Base-by-base conservation (phyloP, 2,329 filamentous ascomycete genomes). In the Colletotrichum somersetense region DNA sequence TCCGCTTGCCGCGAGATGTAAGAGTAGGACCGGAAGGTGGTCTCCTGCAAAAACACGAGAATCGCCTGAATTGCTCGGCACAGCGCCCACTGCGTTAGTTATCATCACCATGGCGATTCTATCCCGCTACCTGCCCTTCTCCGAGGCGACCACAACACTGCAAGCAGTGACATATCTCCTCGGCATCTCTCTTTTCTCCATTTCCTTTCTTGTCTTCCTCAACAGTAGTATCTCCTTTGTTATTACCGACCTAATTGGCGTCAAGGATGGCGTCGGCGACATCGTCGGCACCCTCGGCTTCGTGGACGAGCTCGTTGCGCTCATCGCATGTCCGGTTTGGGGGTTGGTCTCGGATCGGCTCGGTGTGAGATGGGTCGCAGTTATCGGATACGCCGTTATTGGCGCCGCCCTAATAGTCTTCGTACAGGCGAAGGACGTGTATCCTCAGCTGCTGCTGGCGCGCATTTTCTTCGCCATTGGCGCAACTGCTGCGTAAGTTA, bases 401-500 rank as follows among this genome's bases (percentile, higher is more conserved):
- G 95, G 92, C 0, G 74, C 95, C 16, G 89, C 94, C 26, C 83
- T 99, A 72, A 88, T 92, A 57, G 80, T 95, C 18, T 93, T 97
- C 77, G 95, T 98, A 35, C 94, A 97, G 85, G 94, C 94, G 38
- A 87, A 85, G 76, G 94, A 95, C 82, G 90, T 98, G 11, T 98
- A 97, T 82, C 96, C 96, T 12, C 92, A 97, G 80, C 85, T 99
- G 75, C 84, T 98, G 66, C 84, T 98, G 53, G 95, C 93, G 66
- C 89, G 96, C 75, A 85, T 98, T 62, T 85, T 97, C 67, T 99
- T 99, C 82, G 96, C 95, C 75, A 77, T 98, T 23, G 96, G 96
- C 33, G 96, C 93, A 26, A 95, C 95, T n/a, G 96, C 96, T 30
- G 91, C 93, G 87, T 95, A 79, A 83, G 88, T 81, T 33, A 57